Base-by-base conservation (phyloP, 495 filamentous ascomycete species). In the Chaetomium tenue region DNA sequence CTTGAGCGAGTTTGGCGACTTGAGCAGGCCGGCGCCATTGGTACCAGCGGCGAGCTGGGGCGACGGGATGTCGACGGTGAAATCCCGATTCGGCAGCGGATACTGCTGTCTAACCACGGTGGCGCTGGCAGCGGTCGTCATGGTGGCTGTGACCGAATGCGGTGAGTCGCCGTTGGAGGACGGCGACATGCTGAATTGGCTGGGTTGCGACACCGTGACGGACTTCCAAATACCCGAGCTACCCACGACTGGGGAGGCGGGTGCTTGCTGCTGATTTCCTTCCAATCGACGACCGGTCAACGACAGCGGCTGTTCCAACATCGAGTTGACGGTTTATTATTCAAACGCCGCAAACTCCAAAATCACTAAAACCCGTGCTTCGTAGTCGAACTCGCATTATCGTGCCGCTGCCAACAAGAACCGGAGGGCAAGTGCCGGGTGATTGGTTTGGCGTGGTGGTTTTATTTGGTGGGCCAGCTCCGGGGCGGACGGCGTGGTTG, bases 151-250 rank as follows among this genome's bases (percentile, higher is more conserved):
- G 11, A 70, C 75, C 60, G 80, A 81, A 42, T 73, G 76, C 62
- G 80, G 80, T 46, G 80, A 82, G 71, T 81, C 80, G 70, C 77
- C 77, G 69, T 77, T 81, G 61, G 80, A 82, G 52, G 79, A 81
- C 65, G 80, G 79, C 69, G 79, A 73, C 79, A 82, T 81, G 71
- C 71, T 72, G 65, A 16, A 9, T 22, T 54, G 44, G 4, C 9
- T 44, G 5, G 30, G 37, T 3, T 15, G 55, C 47, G 46, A 15
- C 30, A 22, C 13, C 25, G 47, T 7, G 40, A n/a, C 8, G 42
- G 30, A 18, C 20, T 55, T 33, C 15, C 44, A 12, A 39, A 51
- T 53, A 46, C 28, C 51, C 37, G 40, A 30, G 67, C 57, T 64
- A 39, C 40, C 57, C 40, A 50, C 23, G 23, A 12, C 2, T 3